These are phyloP conservation scores for Urochloa ruziziensis DNA, from an alignment of 176 grass and related monocot species.

Conservation along the genomic window DNA sequence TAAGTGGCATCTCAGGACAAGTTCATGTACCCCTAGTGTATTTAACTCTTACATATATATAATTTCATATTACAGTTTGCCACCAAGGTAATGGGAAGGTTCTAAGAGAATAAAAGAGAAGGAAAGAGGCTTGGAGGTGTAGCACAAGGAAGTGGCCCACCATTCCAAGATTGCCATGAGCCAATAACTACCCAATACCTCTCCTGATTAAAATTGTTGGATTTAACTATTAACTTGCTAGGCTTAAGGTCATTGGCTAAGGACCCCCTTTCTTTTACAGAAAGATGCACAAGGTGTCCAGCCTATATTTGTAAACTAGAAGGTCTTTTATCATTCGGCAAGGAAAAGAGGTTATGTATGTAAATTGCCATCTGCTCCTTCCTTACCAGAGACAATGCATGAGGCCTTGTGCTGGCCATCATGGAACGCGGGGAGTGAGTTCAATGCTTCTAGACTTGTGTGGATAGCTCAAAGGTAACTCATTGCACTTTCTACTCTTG, in stretches of 20 bases:
- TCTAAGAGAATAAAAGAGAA: constrained; percentile 13
- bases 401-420: constrained; percentile 61
- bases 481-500: constrained; percentile 14
- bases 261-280: constrained; percentile 70
- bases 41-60: no score
- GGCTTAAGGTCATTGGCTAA: constrained; percentile 13
- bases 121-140: constrained; percentile 24
- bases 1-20: no score
- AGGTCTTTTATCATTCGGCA: constrained; percentile 53
- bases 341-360: constrained; percentile 64
- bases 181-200: constrained; percentile 15
- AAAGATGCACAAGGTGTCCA: constrained; percentile 48
- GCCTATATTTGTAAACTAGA: constrained; percentile 71
- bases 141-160: not conserved
- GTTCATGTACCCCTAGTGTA: no score
- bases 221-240: constrained; percentile 52
- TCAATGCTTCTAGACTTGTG: constrained; percentile 75
- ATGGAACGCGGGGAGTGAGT: constrained; percentile 50
- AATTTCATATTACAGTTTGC: not conserved
- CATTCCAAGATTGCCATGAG: constrained; percentile 22
- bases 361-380: constrained; percentile 54
- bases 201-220: constrained; percentile 59
- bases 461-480: constrained; percentile 47
- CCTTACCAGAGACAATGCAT: constrained; percentile 52
- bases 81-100: no score